Evolutionary conservation across 768 basidiomycete species (phyloP), one percentile per base, ranked within the genome.

Genomic region (Scleroderma citrinum): DNA sequence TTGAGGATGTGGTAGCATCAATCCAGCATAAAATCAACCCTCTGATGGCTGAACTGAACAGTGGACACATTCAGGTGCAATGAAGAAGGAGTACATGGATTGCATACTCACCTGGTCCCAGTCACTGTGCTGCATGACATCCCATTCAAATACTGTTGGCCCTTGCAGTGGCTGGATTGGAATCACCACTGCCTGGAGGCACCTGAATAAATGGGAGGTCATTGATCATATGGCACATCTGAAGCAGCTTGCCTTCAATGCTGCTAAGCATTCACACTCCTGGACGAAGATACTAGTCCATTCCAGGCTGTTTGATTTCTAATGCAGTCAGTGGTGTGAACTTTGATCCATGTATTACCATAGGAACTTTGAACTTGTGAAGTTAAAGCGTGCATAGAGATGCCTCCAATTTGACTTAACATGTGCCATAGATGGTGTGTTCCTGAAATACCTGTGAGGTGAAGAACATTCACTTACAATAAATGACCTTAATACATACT

Each of bases 321-420:
- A n/a, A n/a, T n/a, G n/a, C n/a, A n/a, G n/a, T n/a, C n/a, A n/a
- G n/a, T n/a, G 12, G 32, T 21, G 20, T 21, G 17, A 39, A 12
- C n/a, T 5, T 20, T 20, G 8, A 21, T 20, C 21, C 17, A 16
- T 19, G 2, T n/a, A n/a, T 11, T 41, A 3, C 3, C n/a, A n/a
- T 31, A 71, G 68, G 34, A 65, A 64, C 52, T 68, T 65, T 32
- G 68, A 72, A 51, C 50, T 62, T 2, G 47, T 64, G 10, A 53
- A 58, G 7, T 30, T 71, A 1, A 56, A 61, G 30, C n/a, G n/a
- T n/a, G n/a, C 5, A 49, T 7, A 40, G 52, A 4, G 53, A 70
- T 34, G 35, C n/a, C n/a, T 70, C 2, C 14, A 40, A 5, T 11
- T 10, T 29, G 17, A 57, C 51, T n/a, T n/a, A 16, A 6, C 3